Conservation (phyloP, 768 basidiomycete species). For the Lactarius hatsudake region DNA sequence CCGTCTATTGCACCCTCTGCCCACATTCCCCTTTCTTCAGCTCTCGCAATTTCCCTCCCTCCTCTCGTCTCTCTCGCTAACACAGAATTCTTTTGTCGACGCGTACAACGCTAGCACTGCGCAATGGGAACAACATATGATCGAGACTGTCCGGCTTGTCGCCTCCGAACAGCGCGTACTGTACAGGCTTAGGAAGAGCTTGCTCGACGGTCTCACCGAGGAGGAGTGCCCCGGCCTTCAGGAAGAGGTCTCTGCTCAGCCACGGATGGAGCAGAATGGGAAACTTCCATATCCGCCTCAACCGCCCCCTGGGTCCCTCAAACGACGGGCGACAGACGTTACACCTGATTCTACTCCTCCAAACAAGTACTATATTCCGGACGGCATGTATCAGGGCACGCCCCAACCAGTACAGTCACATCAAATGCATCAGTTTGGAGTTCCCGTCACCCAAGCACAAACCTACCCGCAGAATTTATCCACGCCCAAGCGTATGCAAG, state of each 20-base stretch:
- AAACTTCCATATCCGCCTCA: slow-evolving; percentile 13
- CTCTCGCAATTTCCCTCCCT: slow-evolving; percentile 52
- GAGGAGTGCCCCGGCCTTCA: slow-evolving; percentile 54
- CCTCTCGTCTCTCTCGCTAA: slow-evolving; percentile 53
- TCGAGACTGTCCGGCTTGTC: slow-evolving; percentile 57
- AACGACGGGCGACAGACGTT: slow-evolving; percentile 25
- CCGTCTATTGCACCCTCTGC: slow-evolving; percentile 34
- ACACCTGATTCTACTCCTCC: slow-evolving; percentile 25
- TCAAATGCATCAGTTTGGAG: slow-evolving; percentile 18
- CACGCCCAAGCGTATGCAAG: slow-evolving; percentile 23
- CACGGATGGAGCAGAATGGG: slow-evolving; percentile 28
- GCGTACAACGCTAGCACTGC: slow-evolving; percentile 51
- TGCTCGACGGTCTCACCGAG: slow-evolving; percentile 56
- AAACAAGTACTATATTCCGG: slow-evolving; percentile 25
- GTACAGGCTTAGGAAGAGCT: slow-evolving; percentile 57
- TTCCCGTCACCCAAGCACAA: slow-evolving; percentile 22
- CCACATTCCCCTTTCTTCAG: slow-evolving; percentile 65
- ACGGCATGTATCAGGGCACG: slow-evolving; percentile 18
- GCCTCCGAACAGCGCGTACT: slow-evolving; percentile 58
- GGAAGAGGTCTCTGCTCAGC: slow-evolving; percentile 54
- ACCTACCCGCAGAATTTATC: slow-evolving; percentile 27
- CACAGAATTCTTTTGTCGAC: slow-evolving; percentile 54
- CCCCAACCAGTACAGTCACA: slow-evolving; percentile 13
- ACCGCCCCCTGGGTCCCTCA: slow-evolving; percentile 23
- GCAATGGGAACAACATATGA: slow-evolving; percentile 68